Conservation (phyloP, 768 basidiomycete species). For the Tremella fuciformis region DNA sequence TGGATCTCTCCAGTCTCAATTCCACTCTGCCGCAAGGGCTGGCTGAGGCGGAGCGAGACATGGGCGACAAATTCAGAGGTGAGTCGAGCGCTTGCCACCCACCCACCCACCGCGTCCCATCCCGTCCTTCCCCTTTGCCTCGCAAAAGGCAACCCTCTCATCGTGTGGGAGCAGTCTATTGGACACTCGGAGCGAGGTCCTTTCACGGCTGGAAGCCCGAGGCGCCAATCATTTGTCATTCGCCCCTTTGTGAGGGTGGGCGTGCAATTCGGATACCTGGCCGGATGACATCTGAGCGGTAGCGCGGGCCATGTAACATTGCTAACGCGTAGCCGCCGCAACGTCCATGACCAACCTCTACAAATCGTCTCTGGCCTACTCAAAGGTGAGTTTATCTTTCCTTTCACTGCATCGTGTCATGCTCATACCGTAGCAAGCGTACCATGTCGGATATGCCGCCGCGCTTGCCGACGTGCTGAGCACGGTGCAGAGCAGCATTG, state of each 20-base stretch:
- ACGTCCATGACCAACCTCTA: conserved; percentile 47
- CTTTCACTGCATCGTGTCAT: background rate
- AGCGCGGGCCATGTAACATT: too few relatives aligned
- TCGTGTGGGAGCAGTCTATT: too few relatives aligned
- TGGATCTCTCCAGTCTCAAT: conserved; percentile 42
- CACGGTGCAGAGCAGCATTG: conserved; percentile 39
- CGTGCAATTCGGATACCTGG: too few relatives aligned
- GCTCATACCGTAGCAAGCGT: conserved; percentile 40
- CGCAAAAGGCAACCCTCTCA: too few relatives aligned
- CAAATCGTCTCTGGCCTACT: conserved; percentile 36
- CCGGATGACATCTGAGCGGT: too few relatives aligned
- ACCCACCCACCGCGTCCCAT: background rate
- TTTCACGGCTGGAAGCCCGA: too few relatives aligned
- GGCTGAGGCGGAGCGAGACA: conserved; percentile 46
- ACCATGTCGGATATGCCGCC: conserved; percentile 41
- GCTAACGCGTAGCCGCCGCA: conserved; percentile 32
- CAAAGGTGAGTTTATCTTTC: conserved; percentile 36
- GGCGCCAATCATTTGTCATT: too few relatives aligned
- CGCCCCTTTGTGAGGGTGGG: too few relatives aligned
- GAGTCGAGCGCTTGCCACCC: conserved; percentile 14
- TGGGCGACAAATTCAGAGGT: conserved; percentile 50
- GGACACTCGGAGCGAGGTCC: too few relatives aligned
- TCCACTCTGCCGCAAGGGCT: conserved; percentile 39
- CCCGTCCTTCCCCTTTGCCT: background rate
- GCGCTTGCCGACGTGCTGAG: conserved; percentile 40